Base-by-base conservation (phyloP, 352 stramenopile species). In the Globisporangium okanoganense region DNA sequence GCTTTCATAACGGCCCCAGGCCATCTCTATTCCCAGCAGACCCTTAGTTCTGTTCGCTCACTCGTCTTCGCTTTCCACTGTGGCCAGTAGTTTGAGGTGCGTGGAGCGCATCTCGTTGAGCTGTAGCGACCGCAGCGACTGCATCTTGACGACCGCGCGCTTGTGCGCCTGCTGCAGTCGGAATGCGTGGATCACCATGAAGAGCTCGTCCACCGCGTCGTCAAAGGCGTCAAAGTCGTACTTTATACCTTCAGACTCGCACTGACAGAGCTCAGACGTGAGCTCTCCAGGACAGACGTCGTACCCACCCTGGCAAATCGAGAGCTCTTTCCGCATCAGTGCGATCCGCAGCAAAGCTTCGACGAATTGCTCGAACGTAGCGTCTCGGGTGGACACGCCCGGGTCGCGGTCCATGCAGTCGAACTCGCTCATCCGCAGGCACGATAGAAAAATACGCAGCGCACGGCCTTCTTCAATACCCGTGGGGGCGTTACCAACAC, bases 381-480 rank as follows among this genome's bases (percentile, higher is more conserved):
- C 60, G 12, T 53, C 29, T 16, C 18, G 47, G 0, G 56, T 67
- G 5, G 66, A 29, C 14, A 58, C 35, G 20, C 53, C 56, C n/a
- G 25, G 10, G 18, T 75, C 47, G 10, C 16, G 44, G 6, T 67
- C 60, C 22, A 27, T 52, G 8, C 25, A 45, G 9, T 76, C 60
- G 7, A 61, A 54, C 25, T 53, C 58, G 29, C 50, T 56, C 31
- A 88, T 61, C 16, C 64, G 65, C 16, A 90, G 65, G 50, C 79
- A 89, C 25, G 75, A 80, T 12, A 87, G 74, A 55, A 89, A 91
- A 33, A 85, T 72, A 0, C 75, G 73, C 51, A 86, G 71, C 7
- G 76, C 75, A 12, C 75, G 72, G 25, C 68, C 70, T 62, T 88
- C 77, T 16, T 88, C 78, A 25, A 88, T 59, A 9, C 57, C 61